Base-by-base conservation (phyloP, 2,329 filamentous ascomycete species). In the Xylariaceae sp. region DNA sequence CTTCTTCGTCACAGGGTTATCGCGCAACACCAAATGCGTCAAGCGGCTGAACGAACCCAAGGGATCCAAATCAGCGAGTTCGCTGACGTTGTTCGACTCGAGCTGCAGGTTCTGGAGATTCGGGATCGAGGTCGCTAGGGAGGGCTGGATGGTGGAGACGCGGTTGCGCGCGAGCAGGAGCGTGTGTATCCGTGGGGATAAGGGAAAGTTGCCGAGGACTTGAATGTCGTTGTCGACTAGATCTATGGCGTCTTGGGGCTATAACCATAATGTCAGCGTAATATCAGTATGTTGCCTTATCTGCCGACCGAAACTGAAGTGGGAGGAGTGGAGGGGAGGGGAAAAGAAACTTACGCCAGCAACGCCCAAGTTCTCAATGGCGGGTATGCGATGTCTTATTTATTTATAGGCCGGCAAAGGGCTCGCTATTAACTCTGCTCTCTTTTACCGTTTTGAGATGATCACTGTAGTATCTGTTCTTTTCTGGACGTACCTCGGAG, bases 161-260 rank as follows among this genome's bases (percentile, higher is more conserved):
- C 93, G 85, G 71, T 98, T 98, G 54, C 90, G 84, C 43, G 90
- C 90, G 44, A 95, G 80, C 38, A 97, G 82, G 34, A 98, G 80
- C 17, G 89, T 95, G 58, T 82, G 86, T 59, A 97, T 76, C 57
- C 93, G 86, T 36, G 89, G 90, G 45, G 87, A 92, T 40, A 95
- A 82, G 3, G 93, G 93, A 66, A 98, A 95, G 72, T 96, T 96
- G 55, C 84, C 85, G 53, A 98, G 80, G 40, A 85, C 76, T 58
- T 88, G 82, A 62, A 98, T 92, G 69, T 96, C 91, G 69, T 98
- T 98, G 76, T 98, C 93, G 68, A 93, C 97, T 62, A 98, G 85
- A 73, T 98, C 93, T 76, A 98, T 94, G 56, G 88, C 84, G 74
- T 97, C 93, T 79, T 94, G 90, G 60, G 91, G 88, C 88, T 94